Evolutionary conservation across 73 alveolate species (phyloP).

Genomic region (Paramecium primaurelia): DNA sequence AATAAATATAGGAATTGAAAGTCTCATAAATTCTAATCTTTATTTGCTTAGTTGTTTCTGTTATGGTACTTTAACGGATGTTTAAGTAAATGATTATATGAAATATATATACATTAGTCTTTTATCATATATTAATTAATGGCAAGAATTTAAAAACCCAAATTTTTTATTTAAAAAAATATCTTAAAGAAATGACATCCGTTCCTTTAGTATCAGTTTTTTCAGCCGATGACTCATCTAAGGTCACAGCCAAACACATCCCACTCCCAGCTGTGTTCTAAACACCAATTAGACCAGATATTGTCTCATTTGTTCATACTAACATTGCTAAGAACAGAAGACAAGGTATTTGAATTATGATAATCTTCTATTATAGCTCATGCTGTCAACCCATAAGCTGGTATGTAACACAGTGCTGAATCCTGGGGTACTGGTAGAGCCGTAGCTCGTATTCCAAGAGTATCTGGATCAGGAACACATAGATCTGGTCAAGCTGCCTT

Average conservation of each 20-base stretch:
- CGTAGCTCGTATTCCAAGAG: constrained; percentile 99
- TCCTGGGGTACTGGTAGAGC: constrained; percentile 99
- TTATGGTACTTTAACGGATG: not conserved
- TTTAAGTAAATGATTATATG: not conserved
- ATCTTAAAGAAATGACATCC: constrained; percentile 74
- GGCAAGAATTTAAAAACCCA: constrained; percentile 21
- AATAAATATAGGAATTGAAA: not conserved
- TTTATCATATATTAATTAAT: not conserved
- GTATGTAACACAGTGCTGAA: constrained; percentile 98
- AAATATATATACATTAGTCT: not conserved
- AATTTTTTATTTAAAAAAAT: constrained; percentile 12
- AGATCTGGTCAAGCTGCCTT: constrained; percentile 99
- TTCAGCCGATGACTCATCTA: constrained; percentile 67
- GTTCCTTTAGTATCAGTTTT: constrained; percentile 83
- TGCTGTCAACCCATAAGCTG: constrained; percentile 72
- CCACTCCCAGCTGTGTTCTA: constrained; percentile 96
- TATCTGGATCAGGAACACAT: constrained; percentile 98
- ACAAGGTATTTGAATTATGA: constrained; percentile 94
- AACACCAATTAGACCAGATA: constrained; percentile 98
- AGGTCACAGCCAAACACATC: constrained; percentile 75
- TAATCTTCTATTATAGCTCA: constrained; percentile 50
- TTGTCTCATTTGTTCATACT: constrained; percentile 94
- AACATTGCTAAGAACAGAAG: constrained; percentile 96
- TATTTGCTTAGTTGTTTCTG: not conserved
- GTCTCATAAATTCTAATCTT: not conserved